Base-by-base conservation (phyloP, 2,329 filamentous ascomycete species). In the Aspergillus oerlinghausenensis region DNA sequence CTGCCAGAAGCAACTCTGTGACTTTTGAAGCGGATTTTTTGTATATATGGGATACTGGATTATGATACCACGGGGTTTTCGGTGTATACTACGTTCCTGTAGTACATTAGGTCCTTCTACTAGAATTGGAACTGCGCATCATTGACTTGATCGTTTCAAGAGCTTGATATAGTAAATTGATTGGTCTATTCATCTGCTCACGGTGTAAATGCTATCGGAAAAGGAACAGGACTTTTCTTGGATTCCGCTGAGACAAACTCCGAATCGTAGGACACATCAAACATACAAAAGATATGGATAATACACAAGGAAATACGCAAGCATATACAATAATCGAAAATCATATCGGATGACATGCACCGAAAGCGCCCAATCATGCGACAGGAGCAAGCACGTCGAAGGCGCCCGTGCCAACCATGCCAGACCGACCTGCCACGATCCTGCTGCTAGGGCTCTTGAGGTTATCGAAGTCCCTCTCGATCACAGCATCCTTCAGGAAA, bases 381-480 rank as follows among this genome's bases (percentile, higher is more conserved):
- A 79, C 74, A 63, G 77, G 76, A 68, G 80, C 77, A 69, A 97
- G 79, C 47, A 99, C 87, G 77, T 97, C 92, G 75, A 97, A 97
- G 21, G 88, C 85, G 42, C 94, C 94, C 1, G 94, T 99, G 51
- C 94, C 94, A 58, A 95, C 85, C 63, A 84, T 88, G 50, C 90
- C 88, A 58, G 94, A 80, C 68, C 86, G 84, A 17, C 95, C 94
- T 70, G 94, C 87, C 50, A 97, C 92, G 67, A 99, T 89, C 57
- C 93, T 84, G 60, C 90, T 88, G 73, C 89, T 94, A 0, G 95
- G 94, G 58, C 88, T 92, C 58, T 83, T 85, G 59, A 99, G 79
- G 67, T 94, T 89, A 73, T 99, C 94, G 82, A 86, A 90, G 73
- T 97, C 94, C 51, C 90, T 87, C 68, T 96, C 91, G 56, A 95